Conservation (phyloP, 2,329 filamentous ascomycete genomes). For the Colletotrichum liriopes region DNA sequence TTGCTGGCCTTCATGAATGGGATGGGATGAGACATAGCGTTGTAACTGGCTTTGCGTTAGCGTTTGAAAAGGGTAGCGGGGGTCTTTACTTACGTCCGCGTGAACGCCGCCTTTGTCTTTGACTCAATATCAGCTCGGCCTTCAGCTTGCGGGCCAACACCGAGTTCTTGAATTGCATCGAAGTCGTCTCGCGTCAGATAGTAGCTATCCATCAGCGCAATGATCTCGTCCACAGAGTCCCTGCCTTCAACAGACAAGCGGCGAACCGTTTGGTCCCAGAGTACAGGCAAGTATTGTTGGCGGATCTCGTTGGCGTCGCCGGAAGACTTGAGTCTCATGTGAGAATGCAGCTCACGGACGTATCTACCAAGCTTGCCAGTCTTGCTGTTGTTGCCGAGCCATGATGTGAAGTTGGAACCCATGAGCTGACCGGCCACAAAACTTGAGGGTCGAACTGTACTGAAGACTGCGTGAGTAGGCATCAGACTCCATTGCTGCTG, state of each 20-base stretch:
- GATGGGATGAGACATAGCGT: slow-evolving; percentile 86
- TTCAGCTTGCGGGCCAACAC: slow-evolving; percentile 87
- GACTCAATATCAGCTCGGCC: slow-evolving; percentile 83
- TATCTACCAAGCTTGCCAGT: slow-evolving; percentile 82
- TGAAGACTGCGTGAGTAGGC: slow-evolving; percentile 96
- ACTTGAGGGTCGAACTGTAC: slow-evolving; percentile 91
- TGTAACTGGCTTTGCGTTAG: slow-evolving; percentile 74
- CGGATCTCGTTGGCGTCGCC: slow-evolving; percentile 94
- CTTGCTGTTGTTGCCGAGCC: slow-evolving; percentile 97
- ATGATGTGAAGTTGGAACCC: slow-evolving; percentile 85
- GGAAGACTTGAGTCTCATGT: slow-evolving; percentile 93
- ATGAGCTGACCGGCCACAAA: slow-evolving; percentile 86
- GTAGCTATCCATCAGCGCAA: slow-evolving; percentile 97
- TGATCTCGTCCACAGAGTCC: slow-evolving; percentile 85
- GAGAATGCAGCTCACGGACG: slow-evolving; percentile 94
- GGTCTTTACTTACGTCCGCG: slow-evolving; percentile 77
- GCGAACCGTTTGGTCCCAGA: slow-evolving; percentile 87
- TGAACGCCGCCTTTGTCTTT: slow-evolving; percentile 91
- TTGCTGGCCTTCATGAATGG: slow-evolving; percentile 96
- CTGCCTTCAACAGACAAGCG: slow-evolving; percentile 84
- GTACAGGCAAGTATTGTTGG: slow-evolving; percentile 91
- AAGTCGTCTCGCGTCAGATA: slow-evolving; percentile 96
- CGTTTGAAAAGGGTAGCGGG: slow-evolving; percentile 24
- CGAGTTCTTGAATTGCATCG: slow-evolving; percentile 92
- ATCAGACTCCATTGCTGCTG: slow-evolving; percentile 99